phyloP scores from a whole-genome alignment of 805 yeast genomes.

The Candida khao-thaluensis region DNA sequence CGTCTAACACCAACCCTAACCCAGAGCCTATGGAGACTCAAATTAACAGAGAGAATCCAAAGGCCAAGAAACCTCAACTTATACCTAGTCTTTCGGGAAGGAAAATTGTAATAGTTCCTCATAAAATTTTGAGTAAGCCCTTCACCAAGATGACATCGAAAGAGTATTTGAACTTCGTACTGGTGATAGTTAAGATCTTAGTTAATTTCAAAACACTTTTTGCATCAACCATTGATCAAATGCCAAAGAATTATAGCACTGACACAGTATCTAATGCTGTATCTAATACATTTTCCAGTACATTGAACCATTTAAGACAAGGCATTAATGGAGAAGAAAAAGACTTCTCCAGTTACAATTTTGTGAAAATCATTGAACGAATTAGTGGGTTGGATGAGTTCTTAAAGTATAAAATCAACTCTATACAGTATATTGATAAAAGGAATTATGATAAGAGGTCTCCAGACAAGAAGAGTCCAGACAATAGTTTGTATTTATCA shows the following conservation, averaged over 20 bases:
- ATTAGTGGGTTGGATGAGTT: slow-evolving; percentile 17
- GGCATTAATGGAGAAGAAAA: slow-evolving; percentile 5
- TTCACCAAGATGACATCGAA: slow-evolving; percentile 34
- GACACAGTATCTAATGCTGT: too few species aligned
- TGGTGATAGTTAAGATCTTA: slow-evolving; percentile 36
- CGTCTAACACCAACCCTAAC: neutral
- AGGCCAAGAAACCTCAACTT: slow-evolving; percentile 2
- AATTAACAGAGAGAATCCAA: too few species aligned
- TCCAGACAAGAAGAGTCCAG: slow-evolving; percentile 6
- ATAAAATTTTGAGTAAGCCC: slow-evolving; percentile 41
- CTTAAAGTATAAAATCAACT: slow-evolving; percentile 14
- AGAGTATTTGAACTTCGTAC: slow-evolving; percentile 37
- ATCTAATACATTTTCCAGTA: slow-evolving; percentile 9
- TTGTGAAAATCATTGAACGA: slow-evolving; percentile 20
- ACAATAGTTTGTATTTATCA: slow-evolving; percentile 5
- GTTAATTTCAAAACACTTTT: slow-evolving; percentile 34
- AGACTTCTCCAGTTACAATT: slow-evolving; percentile 14
- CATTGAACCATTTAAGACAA: slow-evolving; percentile 13
- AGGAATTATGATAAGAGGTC: too few species aligned
- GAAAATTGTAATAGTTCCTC: slow-evolving; percentile 39
- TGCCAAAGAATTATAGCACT: slow-evolving; percentile 9
- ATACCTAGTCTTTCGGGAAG: slow-evolving; percentile 15
- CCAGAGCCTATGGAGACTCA: too few species aligned
- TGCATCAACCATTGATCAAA: slow-evolving; percentile 12
- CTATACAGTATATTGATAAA: too few species aligned